Base-by-base conservation (phyloP, 2,329 filamentous ascomycete genomes). In the Ilyonectria sp. region DNA sequence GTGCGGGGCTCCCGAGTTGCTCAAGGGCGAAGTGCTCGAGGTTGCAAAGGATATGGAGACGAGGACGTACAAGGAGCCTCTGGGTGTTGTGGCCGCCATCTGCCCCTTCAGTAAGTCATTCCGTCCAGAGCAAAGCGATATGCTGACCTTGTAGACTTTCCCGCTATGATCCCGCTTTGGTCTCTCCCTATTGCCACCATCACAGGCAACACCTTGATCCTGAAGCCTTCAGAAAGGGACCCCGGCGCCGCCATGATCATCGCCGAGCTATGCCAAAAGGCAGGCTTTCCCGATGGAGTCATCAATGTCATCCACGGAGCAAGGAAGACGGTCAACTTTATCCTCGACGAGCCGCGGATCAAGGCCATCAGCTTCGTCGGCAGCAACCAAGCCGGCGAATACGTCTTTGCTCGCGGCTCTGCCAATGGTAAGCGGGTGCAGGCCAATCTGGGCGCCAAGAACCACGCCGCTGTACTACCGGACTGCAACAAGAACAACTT, bases 21-120 rank as follows among this genome's bases (percentile, higher is more conserved):
- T 94, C 78, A 92, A 91, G 71, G 92, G 92, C 49, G 92, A 94
- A 81, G 85, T 94, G 37, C 85, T 94, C 4, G 92, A 94, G 82
- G 92, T 94, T 4, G 88, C 91, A n/a, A 93, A 92, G 84, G 92
- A 94, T 76, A 94, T 94, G 92, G 92, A 94, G 82, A 94, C 92
- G n/a, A 84, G 92, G 74, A 90, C 87, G 57, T 94, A 94, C 79
- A 86, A 87, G 71, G 92, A 94, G 83, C 91, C 92, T 63, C 81
- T 94, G 72, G 92, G 92, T 46, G 89, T 94, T n/a, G 90, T 92
- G 37, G 92, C 92, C 43, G 91, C 92, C 21, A 94, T 94, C 65
- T 94, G 92, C 82, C 92, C 92, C 1, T 94, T 94, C 79, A 94
- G 89, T 91, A 78, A 76, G 88, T 58, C 15, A 19, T 21, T 2